Conservation (phyloP, 106 monocot genomes). For the Agapanthus africanus region DNA sequence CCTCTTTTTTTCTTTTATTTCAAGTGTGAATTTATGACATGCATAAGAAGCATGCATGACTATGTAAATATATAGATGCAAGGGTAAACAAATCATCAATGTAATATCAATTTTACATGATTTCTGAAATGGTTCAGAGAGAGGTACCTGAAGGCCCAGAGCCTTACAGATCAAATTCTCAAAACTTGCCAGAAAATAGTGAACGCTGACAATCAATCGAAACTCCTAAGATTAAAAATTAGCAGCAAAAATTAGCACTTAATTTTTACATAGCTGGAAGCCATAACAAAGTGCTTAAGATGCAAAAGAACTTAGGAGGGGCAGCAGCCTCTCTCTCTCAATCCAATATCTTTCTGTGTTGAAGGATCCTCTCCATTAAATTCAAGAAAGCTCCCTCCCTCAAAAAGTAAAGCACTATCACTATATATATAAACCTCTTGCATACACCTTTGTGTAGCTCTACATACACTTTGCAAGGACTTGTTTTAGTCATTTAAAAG, state of each 20-base stretch:
- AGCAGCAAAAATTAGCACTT: conserved; percentile 10
- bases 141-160: too few species aligned
- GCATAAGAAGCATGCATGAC: too few species aligned
- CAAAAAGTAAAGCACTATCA: neutral
- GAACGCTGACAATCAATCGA: too few species aligned
- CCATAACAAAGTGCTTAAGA: conserved; percentile 2
- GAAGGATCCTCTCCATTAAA: neutral
- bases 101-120: too few species aligned
- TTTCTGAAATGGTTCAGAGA: too few species aligned
- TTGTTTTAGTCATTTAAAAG: conserved; percentile 9
- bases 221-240: too few species aligned
- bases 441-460: conserved; percentile 2
- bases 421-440: neutral
- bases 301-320: neutral
- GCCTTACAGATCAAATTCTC: too few species aligned
- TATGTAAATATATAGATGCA: too few species aligned
- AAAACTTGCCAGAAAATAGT: too few species aligned
- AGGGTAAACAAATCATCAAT: too few species aligned
- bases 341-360: neutral
- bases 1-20: too few species aligned
- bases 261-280: conserved; percentile 5
- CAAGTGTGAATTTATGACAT: too few species aligned
- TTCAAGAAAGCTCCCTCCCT: neutral
- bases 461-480: neutral
- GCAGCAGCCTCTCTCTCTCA: conserved; percentile 1